Base-by-base conservation (phyloP, 2,329 filamentous ascomycete genomes). In the Colletotrichum tropicicola region DNA sequence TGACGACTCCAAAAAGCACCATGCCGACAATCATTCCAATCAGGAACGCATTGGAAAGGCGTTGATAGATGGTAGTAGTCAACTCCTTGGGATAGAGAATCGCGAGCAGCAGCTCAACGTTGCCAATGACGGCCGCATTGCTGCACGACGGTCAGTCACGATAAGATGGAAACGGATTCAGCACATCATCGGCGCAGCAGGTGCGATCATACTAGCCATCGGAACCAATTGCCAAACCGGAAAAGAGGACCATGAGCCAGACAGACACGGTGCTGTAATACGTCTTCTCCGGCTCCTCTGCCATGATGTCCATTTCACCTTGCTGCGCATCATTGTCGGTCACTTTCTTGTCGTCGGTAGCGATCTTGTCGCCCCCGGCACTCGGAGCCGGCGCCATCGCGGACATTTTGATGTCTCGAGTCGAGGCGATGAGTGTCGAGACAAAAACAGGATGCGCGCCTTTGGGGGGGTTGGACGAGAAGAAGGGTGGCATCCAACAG, bases 21-120 rank as follows among this genome's bases (percentile, higher is more conserved):
- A 87, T 88, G 53, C 85, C 85, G 53, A 87, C 73, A 59, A 87
- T 85, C 73, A 85, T 82, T 48, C 86, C 86, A 53, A 87, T 81
- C 5, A 87, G 76, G 65, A 83, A 85, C 3, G 85, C 80, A 68
- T 88, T 87, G 41, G 82, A 84, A 4, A 88, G 79, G 6, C 85
- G 78, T 3, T 81, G 78, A 70, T 83, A 83, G 70, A 85, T 82
- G 10, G 75, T 69, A 10, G 71, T 74, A 19, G 81, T 82, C 23
- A 82, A 68, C 7, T 72, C 73, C 5, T 83, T 75, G 3, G 80
- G 78, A 69, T 83, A 83, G 9, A 83, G 68, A 51, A 77, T 64
- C 2, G 73, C 75, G 19, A 82, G 72, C 2, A 83, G 70, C 5
- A 81, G 73, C 55, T 81, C 74, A 37, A 82, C 72, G 56, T 83